Evolutionary conservation across 352 stramenopile genomes (phyloP), one percentile per base, ranked within the genome.

Genomic region (Pythium scleroteichum): DNA sequence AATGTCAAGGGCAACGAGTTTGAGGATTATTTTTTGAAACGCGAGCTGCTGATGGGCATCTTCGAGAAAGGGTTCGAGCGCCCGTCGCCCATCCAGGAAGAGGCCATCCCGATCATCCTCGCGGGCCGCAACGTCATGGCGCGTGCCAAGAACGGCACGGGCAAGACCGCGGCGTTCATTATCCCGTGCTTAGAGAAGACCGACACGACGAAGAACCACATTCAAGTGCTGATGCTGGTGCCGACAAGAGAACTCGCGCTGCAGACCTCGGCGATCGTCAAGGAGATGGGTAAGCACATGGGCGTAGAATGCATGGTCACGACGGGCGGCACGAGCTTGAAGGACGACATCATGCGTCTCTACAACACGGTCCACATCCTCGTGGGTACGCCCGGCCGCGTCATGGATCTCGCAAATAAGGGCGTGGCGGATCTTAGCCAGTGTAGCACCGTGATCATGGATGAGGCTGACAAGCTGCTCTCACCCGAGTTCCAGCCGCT

Each of bases 51-150:
- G 23, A 99, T 99, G 96, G 97, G 97, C 53, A 99, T 99, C 74
- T 99, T 99, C 64, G 97, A 99, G 69, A 99, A 99, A 71, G 97
- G 97, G 22, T 99, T 99, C 73, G 97, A 99, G 70, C 96, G 97
- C 35, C 98, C 97, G 32, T 99, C 94, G 29, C 97, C 97, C 14
- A 99, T 99, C 66, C 98, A 99, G 69, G 97, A 99, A 77, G 95
- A 99, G 71, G 97, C 97, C 14, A 99, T 99, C 59, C 97, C 97
- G 17, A 99, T 99, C 64, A 98, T 99, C 54, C 70, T 99, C 17
- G 94, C 98, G 8, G 97, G 98, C 41, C 83, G 96, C 26, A 99
- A 99, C 75, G 94, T 98, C 29, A 94, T 99, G 73, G 97, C 97
- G 24, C 76, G 97, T 62, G 97, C 98, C 23, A 99, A 99, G 85